Base-by-base conservation (phyloP, 768 basidiomycete genomes). In the Macrocybe gigantea region DNA sequence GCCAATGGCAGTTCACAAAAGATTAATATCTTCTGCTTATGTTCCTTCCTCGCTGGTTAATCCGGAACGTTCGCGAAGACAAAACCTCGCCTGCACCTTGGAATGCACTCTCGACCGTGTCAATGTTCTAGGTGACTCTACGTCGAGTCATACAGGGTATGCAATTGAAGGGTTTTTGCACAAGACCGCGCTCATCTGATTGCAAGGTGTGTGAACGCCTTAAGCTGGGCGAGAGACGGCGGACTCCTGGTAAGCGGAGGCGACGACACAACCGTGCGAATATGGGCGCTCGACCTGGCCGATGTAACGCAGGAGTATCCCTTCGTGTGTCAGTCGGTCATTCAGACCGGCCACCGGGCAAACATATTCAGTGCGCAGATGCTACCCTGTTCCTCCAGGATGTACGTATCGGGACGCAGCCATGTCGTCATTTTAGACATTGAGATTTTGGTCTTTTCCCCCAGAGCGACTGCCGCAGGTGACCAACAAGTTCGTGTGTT, bases 321-420 rank as follows among this genome's bases (percentile, higher is more conserved):
- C 29, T 90, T 81, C 63, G 64, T 67, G 37, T 89, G 78, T 58
- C 71, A 78, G 48, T 72, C 80, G 6, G 76, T 85, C n/a, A 82
- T 93, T 43, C 63, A 73, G 10, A 93, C 92, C 0, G 89, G 88
- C 3, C 92, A 95, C 62, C 75, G 67, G 40, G 80, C 75, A 9
- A 95, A 95, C 57, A 89, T 95, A 40, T 95, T 95, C 70, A 88
- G 83, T 54, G 81, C 78, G 0, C 80, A 88, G 40, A 83, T 89
- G 74, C 70, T 95, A 1, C 89, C 90, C 0, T 69, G 78, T 53
- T 88, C 88, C 8, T 77, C 82, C n/a, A 78, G 81, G 45, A 85
- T 94, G 80, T 90, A 63, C 70, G 79, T 48, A 6, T 14, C 60
- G 22, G 38, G 53, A 33, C 51, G 51, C 41, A 34, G 14, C 5